A percentile compares a stretch with the other conserved stretches of the same genome.
phyloP scores from a whole-genome alignment of 164 flowering plant species.

The Nymphaea colorata region DNA sequence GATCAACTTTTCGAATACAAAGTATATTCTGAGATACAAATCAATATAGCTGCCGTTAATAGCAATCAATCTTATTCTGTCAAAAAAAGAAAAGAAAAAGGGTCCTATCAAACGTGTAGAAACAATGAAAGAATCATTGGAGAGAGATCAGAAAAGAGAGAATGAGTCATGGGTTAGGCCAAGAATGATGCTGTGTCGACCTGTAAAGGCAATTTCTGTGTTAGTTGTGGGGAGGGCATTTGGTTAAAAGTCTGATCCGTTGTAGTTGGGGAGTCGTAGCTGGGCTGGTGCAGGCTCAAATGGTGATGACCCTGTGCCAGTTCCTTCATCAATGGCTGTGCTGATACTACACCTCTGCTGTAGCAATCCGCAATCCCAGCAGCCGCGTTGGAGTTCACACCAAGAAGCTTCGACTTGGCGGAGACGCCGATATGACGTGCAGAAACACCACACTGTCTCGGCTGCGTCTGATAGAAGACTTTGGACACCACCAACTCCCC shows the following conservation, averaged over 20 bases:
- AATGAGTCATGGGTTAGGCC: background rate
- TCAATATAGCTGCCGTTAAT: background rate
- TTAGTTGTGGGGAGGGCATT: background rate
- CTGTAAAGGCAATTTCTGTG: background rate
- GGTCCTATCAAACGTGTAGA: too few species aligned
- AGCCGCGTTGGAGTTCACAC: conserved; percentile 10
- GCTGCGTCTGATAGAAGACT: conserved; percentile 77
- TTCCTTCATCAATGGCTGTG: background rate
- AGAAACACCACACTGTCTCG: conserved; percentile 51
- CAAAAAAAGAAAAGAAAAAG: too few species aligned
- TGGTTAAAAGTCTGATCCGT: background rate
- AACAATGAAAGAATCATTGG: background rate
- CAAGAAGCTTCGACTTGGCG: conserved; percentile 7
- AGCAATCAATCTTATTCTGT: background rate
- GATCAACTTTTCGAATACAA: background rate
- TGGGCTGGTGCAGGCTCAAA: background rate
- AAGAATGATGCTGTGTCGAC: background rate
- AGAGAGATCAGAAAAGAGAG: background rate
- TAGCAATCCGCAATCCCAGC: conserved; percentile 19
- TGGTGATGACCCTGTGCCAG: background rate
- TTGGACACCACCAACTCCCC: conserved; percentile 72
- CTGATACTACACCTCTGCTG: background rate
- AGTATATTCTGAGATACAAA: background rate
- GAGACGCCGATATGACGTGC: conserved; percentile 11
- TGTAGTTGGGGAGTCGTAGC: background rate